Evolutionary conservation across 176 grass and related monocot genomes (phyloP).

Genomic region (Otatea glauca): DNA sequence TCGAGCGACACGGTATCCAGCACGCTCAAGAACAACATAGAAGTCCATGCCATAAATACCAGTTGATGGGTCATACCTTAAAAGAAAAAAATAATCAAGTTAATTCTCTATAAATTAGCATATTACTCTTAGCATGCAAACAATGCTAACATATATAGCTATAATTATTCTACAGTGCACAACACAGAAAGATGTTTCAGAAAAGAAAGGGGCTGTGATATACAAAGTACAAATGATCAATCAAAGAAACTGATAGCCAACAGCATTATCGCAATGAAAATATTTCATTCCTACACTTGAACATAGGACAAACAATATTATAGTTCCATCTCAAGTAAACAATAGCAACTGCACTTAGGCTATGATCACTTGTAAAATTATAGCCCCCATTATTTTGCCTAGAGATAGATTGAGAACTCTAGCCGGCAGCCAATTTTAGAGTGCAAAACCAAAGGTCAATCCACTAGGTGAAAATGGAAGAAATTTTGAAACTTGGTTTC

Average conservation of each 20-base stretch:
- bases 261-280: not conserved
- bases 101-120: not conserved
- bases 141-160: not conserved
- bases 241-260: not conserved
- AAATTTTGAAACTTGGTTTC: not conserved
- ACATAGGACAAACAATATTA: not conserved
- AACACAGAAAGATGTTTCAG: not conserved
- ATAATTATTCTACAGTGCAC: not conserved
- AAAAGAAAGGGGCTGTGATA: not conserved
- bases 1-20: constrained; percentile 65
- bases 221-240: not conserved
- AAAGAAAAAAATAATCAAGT: not conserved
- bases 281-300: not conserved
- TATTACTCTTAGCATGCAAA: not conserved
- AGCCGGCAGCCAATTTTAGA: not conserved
- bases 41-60: constrained; percentile 79
- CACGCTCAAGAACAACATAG: constrained; percentile 60
- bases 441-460: not conserved
- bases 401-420: not conserved
- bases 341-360: not conserved
- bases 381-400: not conserved
- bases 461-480: not conserved
- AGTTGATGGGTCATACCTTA: constrained; percentile 63
- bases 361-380: not conserved
- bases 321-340: not conserved